A percentile compares a stretch with the other conserved stretches of the same genome.
Conservation (phyloP, 768 basidiomycete genomes). For the Mycena maculata region DNA sequence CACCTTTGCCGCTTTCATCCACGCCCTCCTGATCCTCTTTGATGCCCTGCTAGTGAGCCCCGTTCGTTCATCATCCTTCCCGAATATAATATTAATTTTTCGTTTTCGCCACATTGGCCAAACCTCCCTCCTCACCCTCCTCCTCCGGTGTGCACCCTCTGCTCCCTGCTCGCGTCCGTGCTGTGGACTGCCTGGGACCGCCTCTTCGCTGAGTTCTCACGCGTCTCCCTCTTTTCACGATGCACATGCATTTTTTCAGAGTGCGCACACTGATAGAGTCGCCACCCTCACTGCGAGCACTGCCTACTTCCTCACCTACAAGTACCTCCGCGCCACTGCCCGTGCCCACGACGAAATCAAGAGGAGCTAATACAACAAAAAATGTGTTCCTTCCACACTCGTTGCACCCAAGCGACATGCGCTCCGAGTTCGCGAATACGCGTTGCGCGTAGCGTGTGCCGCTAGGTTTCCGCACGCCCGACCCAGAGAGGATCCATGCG, state of each 20-base stretch:
- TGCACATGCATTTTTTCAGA: slow-evolving; percentile 46
- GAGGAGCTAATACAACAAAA: slow-evolving; percentile 26
- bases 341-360: slow-evolving; percentile 36
- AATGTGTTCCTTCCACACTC: too few relatives aligned
- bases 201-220: slow-evolving; percentile 84
- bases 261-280: slow-evolving; percentile 76
- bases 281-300: slow-evolving; percentile 61
- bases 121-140: slow-evolving; percentile 77
- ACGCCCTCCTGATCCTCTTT: slow-evolving; percentile 69
- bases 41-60: slow-evolving; percentile 80
- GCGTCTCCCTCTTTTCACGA: slow-evolving; percentile 46
- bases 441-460: too few relatives aligned
- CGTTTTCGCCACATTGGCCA: slow-evolving; percentile 60
- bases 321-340: slow-evolving; percentile 46
- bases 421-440: too few relatives aligned
- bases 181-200: slow-evolving; percentile 76
- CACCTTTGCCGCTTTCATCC: slow-evolving; percentile 57
- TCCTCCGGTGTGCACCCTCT: slow-evolving; percentile 79
- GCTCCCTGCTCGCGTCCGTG: slow-evolving; percentile 62
- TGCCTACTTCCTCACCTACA: slow-evolving; percentile 51
- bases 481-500: too few relatives aligned
- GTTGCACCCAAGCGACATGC: too few relatives aligned
- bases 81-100: neutral
- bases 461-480: too few relatives aligned
- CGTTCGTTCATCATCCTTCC: slow-evolving; percentile 34